Conservation (phyloP, 345 rosid genomes). For the Abelmoschus esculentus region DNA sequence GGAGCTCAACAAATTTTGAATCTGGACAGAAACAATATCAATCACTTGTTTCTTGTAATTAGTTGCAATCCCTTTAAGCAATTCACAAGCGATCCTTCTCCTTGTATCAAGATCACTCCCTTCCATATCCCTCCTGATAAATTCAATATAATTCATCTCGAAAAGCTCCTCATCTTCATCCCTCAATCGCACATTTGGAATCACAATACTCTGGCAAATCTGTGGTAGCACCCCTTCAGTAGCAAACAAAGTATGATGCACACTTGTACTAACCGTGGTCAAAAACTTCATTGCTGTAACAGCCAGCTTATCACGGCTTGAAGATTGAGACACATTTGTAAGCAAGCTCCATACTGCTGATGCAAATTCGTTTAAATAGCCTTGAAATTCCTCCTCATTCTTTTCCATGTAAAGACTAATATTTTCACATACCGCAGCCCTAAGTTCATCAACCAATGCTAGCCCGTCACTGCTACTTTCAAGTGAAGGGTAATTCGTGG, state of each 20-base stretch:
- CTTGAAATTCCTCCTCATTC: slow-evolving; percentile 85
- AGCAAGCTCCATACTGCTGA: slow-evolving; percentile 86
- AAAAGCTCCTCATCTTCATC: slow-evolving; percentile 97
- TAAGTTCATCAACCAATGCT: slow-evolving; percentile 55
- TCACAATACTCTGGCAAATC: slow-evolving; percentile 84
- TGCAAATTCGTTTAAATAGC: slow-evolving; percentile 60
- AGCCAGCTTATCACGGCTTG: slow-evolving; percentile 70
- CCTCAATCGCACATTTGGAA: slow-evolving; percentile 87
- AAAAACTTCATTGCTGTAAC: slow-evolving; percentile 85
- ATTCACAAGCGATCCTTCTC: slow-evolving; percentile 95
- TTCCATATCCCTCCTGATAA: slow-evolving; percentile 97
- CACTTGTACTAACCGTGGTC: slow-evolving; percentile 89
- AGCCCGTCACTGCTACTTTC: slow-evolving; percentile 52
- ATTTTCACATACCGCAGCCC: slow-evolving; percentile 89
- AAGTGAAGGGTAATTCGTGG: slow-evolving; percentile 45
- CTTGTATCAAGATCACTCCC: slow-evolving; percentile 96
- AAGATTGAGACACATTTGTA: slow-evolving; percentile 55
- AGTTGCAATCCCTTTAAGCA: slow-evolving; percentile 85
- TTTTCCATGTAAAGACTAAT: slow-evolving; percentile 93
- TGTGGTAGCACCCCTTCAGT: slow-evolving; percentile 67
- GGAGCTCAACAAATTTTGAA: slow-evolving; percentile 58
- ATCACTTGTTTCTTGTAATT: slow-evolving; percentile 71
- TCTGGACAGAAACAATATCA: slow-evolving; percentile 59
- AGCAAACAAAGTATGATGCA: slow-evolving; percentile 77
- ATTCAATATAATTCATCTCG: slow-evolving; percentile 92